A percentile compares a stretch with the other conserved stretches of the same genome.
Conservation (phyloP, 192 early-diverging fungal genomes). For the Coemansia sp. region DNA sequence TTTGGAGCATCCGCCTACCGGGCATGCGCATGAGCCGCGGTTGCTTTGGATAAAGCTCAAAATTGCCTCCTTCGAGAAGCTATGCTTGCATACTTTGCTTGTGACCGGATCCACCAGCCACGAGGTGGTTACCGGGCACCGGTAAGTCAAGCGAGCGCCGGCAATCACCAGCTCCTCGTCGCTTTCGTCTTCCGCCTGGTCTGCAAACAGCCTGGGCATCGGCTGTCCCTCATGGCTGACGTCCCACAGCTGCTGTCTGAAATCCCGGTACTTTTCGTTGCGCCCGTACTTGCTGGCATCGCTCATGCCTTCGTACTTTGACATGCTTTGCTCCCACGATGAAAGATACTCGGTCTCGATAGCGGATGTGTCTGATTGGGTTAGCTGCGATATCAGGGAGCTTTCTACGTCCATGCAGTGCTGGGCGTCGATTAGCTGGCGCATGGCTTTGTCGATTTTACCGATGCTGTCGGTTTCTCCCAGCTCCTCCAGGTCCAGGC, state of each 20-base stretch:
- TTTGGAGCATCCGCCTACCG: slow-evolving; percentile 48
- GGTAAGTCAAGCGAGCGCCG: slow-evolving; percentile 30
- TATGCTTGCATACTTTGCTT: slow-evolving; percentile 56
- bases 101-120: slow-evolving; percentile 58
- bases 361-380: slow-evolving; percentile 1
- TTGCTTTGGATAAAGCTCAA: slow-evolving; percentile 20
- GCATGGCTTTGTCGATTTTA: slow-evolving; percentile 23
- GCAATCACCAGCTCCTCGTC: slow-evolving; percentile 44
- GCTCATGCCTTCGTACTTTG: slow-evolving; percentile 12
- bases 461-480: slow-evolving; percentile 11
- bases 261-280: slow-evolving; percentile 25
- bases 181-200: slow-evolving; percentile 1
- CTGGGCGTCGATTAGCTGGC: slow-evolving; percentile 29
- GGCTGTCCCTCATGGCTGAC: slow-evolving; percentile 34
- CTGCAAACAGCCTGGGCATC: slow-evolving; percentile 33
- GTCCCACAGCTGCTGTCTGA: slow-evolving; percentile 44
- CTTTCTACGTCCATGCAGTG: slow-evolving; percentile 24
- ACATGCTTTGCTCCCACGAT: slow-evolving; percentile 4
- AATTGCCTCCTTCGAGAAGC: slow-evolving; percentile 54
- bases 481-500: slow-evolving; percentile 23
- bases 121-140: slow-evolving; percentile 56
- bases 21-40: slow-evolving; percentile 19
- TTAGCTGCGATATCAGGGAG: slow-evolving; percentile 8
- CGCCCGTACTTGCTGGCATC: slow-evolving; percentile 20
- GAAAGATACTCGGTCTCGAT: slow-evolving; percentile 13